Percentiles rank a stretch among this genome's conserved stretches.
phyloP scores from a whole-genome alignment of 208 protist genomes.

The Balamuthia mandrillaris region DNA sequence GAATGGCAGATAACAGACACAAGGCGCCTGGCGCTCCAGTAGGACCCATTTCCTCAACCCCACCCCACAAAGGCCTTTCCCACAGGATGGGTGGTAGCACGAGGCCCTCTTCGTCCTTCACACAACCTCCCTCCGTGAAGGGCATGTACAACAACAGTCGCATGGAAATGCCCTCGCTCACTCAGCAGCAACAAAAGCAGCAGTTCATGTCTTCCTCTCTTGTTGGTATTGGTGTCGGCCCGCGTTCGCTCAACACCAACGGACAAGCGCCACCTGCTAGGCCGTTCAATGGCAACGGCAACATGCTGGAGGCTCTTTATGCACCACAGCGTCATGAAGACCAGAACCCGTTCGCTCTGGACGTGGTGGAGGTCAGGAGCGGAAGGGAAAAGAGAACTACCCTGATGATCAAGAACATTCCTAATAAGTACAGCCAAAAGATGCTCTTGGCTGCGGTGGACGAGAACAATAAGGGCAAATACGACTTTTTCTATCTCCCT shows the following conservation, averaged over 20 bases:
- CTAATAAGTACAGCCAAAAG: conserved; percentile 73
- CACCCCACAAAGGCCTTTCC: too few relatives aligned
- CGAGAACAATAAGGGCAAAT: conserved; percentile 50
- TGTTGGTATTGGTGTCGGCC: background rate
- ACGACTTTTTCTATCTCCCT: conserved; percentile 77
- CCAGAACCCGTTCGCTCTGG: conserved; percentile 35
- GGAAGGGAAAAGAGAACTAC: conserved; percentile 64
- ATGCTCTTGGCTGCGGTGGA: conserved; percentile 63
- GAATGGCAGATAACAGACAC: too few relatives aligned
- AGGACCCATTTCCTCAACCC: too few relatives aligned
- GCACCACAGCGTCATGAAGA: background rate
- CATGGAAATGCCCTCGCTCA: background rate
- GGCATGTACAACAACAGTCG: too few relatives aligned
- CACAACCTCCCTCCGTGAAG: too few relatives aligned
- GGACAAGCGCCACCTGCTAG: background rate
- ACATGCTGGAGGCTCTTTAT: background rate
- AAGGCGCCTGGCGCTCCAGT: too few relatives aligned
- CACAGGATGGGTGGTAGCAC: too few relatives aligned
- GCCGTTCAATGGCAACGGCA: background rate
- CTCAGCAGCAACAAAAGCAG: background rate
- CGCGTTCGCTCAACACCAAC: background rate
- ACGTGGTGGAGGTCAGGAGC: conserved; percentile 40
- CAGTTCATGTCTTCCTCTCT: background rate
- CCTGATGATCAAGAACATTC: conserved; percentile 77
- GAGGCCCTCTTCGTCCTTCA: too few relatives aligned